Conservation (phyloP, 2,329 filamentous ascomycete genomes). For the Meredithiella fracta region DNA sequence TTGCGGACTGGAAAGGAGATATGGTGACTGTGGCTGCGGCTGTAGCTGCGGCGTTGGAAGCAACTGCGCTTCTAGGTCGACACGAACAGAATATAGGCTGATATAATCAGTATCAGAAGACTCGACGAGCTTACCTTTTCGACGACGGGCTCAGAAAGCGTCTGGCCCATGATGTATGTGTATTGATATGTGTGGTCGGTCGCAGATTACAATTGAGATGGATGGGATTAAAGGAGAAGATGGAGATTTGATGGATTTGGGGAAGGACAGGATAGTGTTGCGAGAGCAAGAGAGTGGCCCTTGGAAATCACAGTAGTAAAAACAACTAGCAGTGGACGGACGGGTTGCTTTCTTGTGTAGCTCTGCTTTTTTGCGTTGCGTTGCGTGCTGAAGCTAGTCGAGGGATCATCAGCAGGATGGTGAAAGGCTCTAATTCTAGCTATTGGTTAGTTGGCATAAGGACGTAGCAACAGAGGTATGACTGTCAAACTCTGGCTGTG, state of each 20-base stretch:
- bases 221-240: constrained; percentile 12
- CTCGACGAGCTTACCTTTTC: constrained; percentile 63
- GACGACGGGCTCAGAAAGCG: constrained; percentile 94
- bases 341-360: not conserved
- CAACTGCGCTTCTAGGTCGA: no score
- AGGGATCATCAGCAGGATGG: no score
- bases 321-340: not conserved
- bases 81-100: no score
- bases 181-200: constrained; percentile 4
- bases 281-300: constrained; percentile 8
- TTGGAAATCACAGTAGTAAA: not conserved
- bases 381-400: not conserved
- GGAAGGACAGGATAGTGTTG: constrained; percentile 6
- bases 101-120: not conserved
- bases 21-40: no score
- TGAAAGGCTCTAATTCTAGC: not conserved
- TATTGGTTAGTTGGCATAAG: not conserved
- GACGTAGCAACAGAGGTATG: no score
- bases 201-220: constrained; percentile 2
- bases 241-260: constrained; percentile 10
- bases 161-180: constrained; percentile 74
- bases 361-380: not conserved
- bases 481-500: no score
- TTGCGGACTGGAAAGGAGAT: no score
- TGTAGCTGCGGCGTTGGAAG: no score